Percentiles rank a stretch among this genome's conserved stretches.
Evolutionary conservation across 768 basidiomycete genomes (phyloP).

Genomic region (Cyclocybe aegerita): DNA sequence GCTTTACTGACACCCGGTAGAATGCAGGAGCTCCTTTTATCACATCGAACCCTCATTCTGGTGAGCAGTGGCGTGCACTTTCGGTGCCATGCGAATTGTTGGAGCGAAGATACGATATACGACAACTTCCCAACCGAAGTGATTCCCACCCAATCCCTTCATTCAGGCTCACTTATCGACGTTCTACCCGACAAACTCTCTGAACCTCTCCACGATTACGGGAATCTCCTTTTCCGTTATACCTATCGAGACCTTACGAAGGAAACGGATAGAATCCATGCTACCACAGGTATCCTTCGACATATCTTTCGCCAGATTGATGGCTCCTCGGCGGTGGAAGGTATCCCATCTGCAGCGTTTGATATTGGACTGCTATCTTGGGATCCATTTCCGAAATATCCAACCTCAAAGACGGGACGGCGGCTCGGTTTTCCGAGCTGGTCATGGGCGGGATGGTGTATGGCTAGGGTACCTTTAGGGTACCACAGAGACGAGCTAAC

Average conservation of each 20-base stretch:
- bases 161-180: neutral
- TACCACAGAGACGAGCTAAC: neutral
- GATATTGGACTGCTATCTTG: neutral
- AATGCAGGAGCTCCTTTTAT: constrained; percentile 5
- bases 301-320: neutral
- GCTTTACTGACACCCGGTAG: neutral
- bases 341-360: neutral
- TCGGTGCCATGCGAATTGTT: neutral
- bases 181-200: neutral
- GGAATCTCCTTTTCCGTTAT: neutral
- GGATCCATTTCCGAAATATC: neutral
- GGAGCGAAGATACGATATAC: constrained; percentile 2
- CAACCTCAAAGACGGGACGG: neutral
- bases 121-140: neutral
- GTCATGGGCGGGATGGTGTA: constrained; percentile 2
- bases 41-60: neutral
- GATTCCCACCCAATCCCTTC: neutral
- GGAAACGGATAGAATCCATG: neutral
- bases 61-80: neutral
- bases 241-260: neutral
- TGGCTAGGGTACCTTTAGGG: neutral
- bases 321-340: neutral
- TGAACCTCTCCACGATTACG: neutral
- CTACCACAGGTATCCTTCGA: neutral
- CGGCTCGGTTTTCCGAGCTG: neutral